Conservation (phyloP, 805 yeast genomes). For the Lachancea sp. region DNA sequence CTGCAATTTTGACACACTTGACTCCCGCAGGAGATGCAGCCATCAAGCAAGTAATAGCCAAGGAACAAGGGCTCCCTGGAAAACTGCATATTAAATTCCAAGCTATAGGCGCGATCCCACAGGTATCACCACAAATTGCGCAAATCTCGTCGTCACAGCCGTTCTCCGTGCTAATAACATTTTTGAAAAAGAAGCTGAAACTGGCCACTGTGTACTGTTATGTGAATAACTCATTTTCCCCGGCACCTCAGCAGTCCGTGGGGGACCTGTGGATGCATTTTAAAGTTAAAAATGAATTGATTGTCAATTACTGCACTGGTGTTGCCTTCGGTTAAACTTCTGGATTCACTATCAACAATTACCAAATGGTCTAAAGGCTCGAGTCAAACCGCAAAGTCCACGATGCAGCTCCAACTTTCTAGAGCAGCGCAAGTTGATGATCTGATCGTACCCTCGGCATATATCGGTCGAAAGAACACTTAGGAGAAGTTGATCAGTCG, state of each 20-base stretch:
- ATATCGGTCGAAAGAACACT: too few species aligned
- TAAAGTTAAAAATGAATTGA: conserved; percentile 27
- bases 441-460: too few species aligned
- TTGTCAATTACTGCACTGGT: conserved; percentile 32
- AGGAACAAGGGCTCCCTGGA: not conserved
- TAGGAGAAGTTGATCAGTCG: too few species aligned
- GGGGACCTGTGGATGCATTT: conserved; percentile 32
- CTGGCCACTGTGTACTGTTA: conserved; percentile 27
- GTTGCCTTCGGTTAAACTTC: conserved; percentile 30
- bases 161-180: conserved; percentile 23
- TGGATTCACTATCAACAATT: too few species aligned
- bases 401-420: too few species aligned
- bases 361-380: too few species aligned
- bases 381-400: too few species aligned
- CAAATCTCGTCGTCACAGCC: conserved; percentile 26
- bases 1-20: conserved; percentile 11
- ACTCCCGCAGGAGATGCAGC: conserved; percentile 14
- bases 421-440: too few species aligned
- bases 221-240: conserved; percentile 34
- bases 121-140: conserved; percentile 24
- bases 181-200: conserved; percentile 21
- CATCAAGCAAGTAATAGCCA: conserved; percentile 8
- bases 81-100: conserved; percentile 28
- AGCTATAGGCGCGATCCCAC: conserved; percentile 28
- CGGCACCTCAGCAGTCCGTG: conserved; percentile 30